A percentile compares a stretch with the other conserved stretches of the same genome.
phyloP scores from a whole-genome alignment of 192 early-diverging fungal genomes.

The Umbelopsis vinacea region DNA sequence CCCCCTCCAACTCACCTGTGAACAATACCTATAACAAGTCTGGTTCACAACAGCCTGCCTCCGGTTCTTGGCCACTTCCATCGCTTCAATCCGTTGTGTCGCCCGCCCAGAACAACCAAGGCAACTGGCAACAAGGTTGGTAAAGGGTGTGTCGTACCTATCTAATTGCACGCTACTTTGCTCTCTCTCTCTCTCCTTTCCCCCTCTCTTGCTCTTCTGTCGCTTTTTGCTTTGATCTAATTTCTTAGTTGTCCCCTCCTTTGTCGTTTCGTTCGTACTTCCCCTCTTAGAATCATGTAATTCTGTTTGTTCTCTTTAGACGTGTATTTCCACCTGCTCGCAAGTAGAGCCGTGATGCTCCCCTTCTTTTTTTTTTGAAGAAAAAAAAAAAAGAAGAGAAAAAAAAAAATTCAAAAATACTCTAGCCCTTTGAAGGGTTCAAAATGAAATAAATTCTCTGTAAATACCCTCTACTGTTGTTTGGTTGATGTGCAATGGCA shows the following conservation, averaged over 20 bases:
- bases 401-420: background rate
- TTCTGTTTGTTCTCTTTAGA: slow-evolving; percentile 12
- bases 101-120: slow-evolving; percentile 19
- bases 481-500: too few relatives aligned
- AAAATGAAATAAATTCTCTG: background rate
- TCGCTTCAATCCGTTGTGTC: slow-evolving; percentile 31
- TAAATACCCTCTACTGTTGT: slow-evolving; percentile 6
- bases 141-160: background rate
- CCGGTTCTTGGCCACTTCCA: slow-evolving; percentile 26
- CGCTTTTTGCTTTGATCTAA: background rate
- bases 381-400: background rate
- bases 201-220: background rate
- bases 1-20: slow-evolving; percentile 30
- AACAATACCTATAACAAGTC: slow-evolving; percentile 20
- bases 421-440: background rate
- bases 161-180: background rate
- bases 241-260: background rate
- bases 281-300: slow-evolving; percentile 16
- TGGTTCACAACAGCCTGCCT: background rate
- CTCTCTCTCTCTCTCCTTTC: background rate
- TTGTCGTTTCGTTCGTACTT: background rate
- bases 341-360: too few relatives aligned
- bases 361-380: too few relatives aligned
- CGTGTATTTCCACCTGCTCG: slow-evolving; percentile 3
- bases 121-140: background rate